These are phyloP conservation scores for Thermochaetoides dissita DNA, from an alignment of 2,329 filamentous ascomycete species.

Conservation along the genomic window DNA sequence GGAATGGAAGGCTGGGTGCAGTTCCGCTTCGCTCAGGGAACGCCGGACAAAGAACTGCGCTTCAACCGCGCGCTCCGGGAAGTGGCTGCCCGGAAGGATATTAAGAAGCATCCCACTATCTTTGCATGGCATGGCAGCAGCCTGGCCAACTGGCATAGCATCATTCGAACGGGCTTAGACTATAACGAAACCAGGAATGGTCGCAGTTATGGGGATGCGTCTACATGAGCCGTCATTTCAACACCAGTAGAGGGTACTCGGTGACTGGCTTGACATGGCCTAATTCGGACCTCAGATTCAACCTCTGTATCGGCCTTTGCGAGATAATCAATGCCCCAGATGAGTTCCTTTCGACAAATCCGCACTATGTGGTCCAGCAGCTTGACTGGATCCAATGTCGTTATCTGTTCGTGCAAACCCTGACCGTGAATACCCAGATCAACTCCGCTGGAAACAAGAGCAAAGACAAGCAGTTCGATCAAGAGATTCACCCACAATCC, in stretches of 20 bases:
- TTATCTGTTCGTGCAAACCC: conserved; percentile 53
- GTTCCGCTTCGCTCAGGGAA: conserved; percentile 77
- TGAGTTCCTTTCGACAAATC: conserved; percentile 39
- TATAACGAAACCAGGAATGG: conserved; percentile 51
- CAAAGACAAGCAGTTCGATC: background rate
- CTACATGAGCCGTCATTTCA: conserved; percentile 56
- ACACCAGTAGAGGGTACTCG: conserved; percentile 40
- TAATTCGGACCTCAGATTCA: conserved; percentile 48
- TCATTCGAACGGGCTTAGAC: conserved; percentile 69
- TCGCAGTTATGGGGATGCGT: conserved; percentile 61
- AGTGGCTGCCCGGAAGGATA: conserved; percentile 19
- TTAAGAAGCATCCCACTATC: conserved; percentile 47
- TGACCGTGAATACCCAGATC: background rate
- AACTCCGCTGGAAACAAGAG: background rate
- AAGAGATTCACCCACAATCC: conserved; percentile 10
- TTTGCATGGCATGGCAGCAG: conserved; percentile 80
- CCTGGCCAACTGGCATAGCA: conserved; percentile 75
- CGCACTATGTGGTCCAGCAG: conserved; percentile 59
- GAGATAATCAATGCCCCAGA: conserved; percentile 67
- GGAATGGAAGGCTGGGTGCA: conserved; percentile 59
- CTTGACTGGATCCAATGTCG: conserved; percentile 82
- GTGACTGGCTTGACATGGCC: conserved; percentile 31
- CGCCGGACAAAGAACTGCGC: conserved; percentile 69
- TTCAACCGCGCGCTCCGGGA: conserved; percentile 51
- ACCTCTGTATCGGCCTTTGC: conserved; percentile 55